Base-by-base conservation (phyloP, 805 yeast genomes). In the Monosporozyma yasuniensis region DNA sequence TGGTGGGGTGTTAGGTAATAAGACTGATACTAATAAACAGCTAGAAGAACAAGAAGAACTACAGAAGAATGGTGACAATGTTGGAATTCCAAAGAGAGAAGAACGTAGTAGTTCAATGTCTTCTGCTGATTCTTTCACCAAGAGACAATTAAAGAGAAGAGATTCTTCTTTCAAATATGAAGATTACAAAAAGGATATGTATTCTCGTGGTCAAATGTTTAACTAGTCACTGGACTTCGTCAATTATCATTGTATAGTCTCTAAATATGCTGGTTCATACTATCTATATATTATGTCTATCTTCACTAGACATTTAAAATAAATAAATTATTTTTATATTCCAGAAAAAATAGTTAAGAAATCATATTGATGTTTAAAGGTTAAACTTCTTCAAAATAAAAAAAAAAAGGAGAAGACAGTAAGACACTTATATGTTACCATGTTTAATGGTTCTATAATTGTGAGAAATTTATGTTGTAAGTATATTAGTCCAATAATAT, bases 161-260 rank as follows among this genome's bases (percentile, higher is more conserved):
- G 52, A 52, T 8, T 60, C 65, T 11, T 60, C 64, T 10, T 56
- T 61, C 32, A 52, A 58, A 46, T 54, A 38, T 23, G 54, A 52
- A 25, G 47, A 46, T 38, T 52, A 44, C 42, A 52, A 52, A 45
- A 52, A 49, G 25, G 39, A 49, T 10, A 52, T 52, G 54, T 62
- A 63, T 44, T 53, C 60, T 42, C 53, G 57, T 34, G 46, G 56
- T 37, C 59, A 60, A 48, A 56, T 63, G 59, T 63, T 61, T 44
- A 54, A 54, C 3, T 44, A 32, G 32, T n/a, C 21, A 27, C 6
- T 23, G 14, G 30, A 5, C 3, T 21, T 18, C 2, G 2, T 39
- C 42, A 39, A 16, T 7, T 38, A 18, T 39, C 35, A 12, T 11
- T n/a, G 14, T 10, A 30, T 30, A 12, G 11, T 32, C 6, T 12